Conservation (phyloP, 75 land plant genomes). For the Isoetes taiwanensis region DNA sequence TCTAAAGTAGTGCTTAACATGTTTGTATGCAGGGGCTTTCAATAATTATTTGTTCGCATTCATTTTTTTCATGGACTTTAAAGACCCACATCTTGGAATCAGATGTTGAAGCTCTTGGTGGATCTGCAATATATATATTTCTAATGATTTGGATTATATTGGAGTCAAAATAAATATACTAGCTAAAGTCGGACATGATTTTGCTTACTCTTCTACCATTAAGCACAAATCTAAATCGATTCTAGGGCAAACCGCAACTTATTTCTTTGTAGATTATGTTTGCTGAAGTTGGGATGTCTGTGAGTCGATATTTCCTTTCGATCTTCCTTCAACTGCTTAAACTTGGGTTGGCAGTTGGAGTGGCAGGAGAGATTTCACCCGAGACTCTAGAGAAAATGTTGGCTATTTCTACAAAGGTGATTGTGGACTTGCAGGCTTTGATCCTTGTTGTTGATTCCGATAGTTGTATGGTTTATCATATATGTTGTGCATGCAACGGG, state of each 20-base stretch:
- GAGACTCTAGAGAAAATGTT: slow-evolving; percentile 59
- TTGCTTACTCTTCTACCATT: slow-evolving; percentile 31
- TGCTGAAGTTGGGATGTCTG: slow-evolving; percentile 40
- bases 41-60: no score
- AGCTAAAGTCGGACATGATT: slow-evolving; percentile 78
- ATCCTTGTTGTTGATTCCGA: no score
- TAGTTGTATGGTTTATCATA: no score
- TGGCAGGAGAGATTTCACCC: slow-evolving; percentile 70
- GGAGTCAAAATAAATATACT: no score
- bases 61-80: no score
- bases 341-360: slow-evolving; percentile 72
- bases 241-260: slow-evolving; percentile 29
- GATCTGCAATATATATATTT: slow-evolving; percentile 81
- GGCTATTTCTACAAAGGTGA: slow-evolving; percentile 42
- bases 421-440: no score
- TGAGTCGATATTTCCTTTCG: slow-evolving; percentile 42
- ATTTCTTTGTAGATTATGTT: slow-evolving; percentile 63
- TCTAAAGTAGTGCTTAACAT: no score
- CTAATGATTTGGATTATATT: no score
- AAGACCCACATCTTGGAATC: no score
- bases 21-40: no score
- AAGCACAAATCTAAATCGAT: slow-evolving; percentile 7
- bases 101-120: slow-evolving; percentile 58
- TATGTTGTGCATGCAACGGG: no score
- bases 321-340: slow-evolving; percentile 26